A percentile compares a stretch with the other conserved stretches of the same genome.
phyloP scores from a whole-genome alignment of 2,329 filamentous ascomycete species.

The Exophiala sp. region DNA sequence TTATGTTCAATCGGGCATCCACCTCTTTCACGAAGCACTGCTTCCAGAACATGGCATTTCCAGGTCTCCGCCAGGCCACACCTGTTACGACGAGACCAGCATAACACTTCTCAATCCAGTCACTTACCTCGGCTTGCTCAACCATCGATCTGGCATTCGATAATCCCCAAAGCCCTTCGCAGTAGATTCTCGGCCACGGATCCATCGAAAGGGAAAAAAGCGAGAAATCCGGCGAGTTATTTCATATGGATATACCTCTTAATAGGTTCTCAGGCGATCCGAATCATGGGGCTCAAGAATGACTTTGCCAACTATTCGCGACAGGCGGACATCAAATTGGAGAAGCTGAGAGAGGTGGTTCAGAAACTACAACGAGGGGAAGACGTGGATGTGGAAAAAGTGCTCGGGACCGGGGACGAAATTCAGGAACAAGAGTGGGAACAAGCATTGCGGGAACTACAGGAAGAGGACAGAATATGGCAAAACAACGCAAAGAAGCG shows the following conservation, averaged over 20 bases:
- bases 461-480: slow-evolving; percentile 28
- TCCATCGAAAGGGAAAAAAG: slow-evolving; percentile 46
- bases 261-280: slow-evolving; percentile 92
- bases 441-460: slow-evolving; percentile 42
- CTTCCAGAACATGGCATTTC: neutral
- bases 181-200: slow-evolving; percentile 34
- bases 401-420: slow-evolving; percentile 70
- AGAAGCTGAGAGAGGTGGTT: slow-evolving; percentile 61
- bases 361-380: slow-evolving; percentile 43
- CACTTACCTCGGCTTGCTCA: slow-evolving; percentile 42
- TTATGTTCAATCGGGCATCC: neutral
- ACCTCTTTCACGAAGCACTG: neutral
- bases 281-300: slow-evolving; percentile 75
- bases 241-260: slow-evolving; percentile 76
- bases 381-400: slow-evolving; percentile 75
- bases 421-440: slow-evolving; percentile 80
- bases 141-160: slow-evolving; percentile 60
- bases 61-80: neutral
- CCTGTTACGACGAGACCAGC: slow-evolving; percentile 9
- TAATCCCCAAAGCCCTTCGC: slow-evolving; percentile 57
- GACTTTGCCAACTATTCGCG: slow-evolving; percentile 67
- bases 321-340: slow-evolving; percentile 72
- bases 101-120: slow-evolving; percentile 13
- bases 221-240: slow-evolving; percentile 76
- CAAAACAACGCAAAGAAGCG: slow-evolving; percentile 22